Conservation (phyloP, 805 yeast genomes). For the Hanseniaspora valbyensis region DNA sequence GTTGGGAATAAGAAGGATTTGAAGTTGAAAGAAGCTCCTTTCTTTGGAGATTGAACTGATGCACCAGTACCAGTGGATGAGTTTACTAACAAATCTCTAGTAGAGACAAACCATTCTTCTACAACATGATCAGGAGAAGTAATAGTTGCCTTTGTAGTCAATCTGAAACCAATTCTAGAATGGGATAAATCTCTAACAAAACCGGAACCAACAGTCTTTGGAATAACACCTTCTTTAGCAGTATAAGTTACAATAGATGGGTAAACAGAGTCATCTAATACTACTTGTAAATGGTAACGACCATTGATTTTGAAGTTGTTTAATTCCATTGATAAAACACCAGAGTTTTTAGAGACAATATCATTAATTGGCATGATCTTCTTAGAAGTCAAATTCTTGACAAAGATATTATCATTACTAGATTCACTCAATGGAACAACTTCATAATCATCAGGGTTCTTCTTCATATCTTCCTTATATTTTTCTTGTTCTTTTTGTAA, state of each 20-base stretch:
- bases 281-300: slow-evolving; percentile 39
- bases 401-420: slow-evolving; percentile 29
- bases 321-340: slow-evolving; percentile 48
- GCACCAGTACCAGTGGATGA: slow-evolving; percentile 30
- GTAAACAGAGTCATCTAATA: slow-evolving; percentile 52
- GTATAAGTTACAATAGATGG: slow-evolving; percentile 48
- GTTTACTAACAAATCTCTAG: slow-evolving; percentile 43
- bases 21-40: slow-evolving; percentile 31
- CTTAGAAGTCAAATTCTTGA: slow-evolving; percentile 27
- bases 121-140: slow-evolving; percentile 39
- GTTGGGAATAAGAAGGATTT: slow-evolving; percentile 55
- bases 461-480: slow-evolving; percentile 41
- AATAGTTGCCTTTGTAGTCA: slow-evolving; percentile 43
- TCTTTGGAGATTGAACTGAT: background rate
- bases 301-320: slow-evolving; percentile 36
- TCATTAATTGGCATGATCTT: slow-evolving; percentile 42
- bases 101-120: slow-evolving; percentile 39
- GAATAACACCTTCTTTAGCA: slow-evolving; percentile 37
- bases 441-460: slow-evolving; percentile 53
- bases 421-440: slow-evolving; percentile 43
- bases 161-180: slow-evolving; percentile 46
- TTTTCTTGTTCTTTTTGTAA: slow-evolving; percentile 37
- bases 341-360: slow-evolving; percentile 47
- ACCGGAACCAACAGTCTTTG: slow-evolving; percentile 42
- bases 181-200: slow-evolving; percentile 63